Evolutionary conservation across 352 stramenopile species (phyloP), one percentile per base, ranked within the genome.

Genomic region (Phytophthora capsici): DNA sequence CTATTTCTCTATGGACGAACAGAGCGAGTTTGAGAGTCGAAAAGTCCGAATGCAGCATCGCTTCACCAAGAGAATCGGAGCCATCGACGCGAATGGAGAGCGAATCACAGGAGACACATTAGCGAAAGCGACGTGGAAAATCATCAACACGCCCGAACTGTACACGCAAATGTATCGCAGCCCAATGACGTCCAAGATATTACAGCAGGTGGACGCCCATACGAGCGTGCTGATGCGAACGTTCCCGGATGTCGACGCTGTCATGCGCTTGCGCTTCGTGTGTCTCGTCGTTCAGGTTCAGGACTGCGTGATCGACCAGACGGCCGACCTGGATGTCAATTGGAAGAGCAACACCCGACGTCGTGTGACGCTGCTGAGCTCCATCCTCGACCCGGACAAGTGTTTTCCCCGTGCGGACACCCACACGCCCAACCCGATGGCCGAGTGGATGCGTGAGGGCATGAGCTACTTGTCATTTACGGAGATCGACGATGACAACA

Each of bases 381-480:
- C 46, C 1, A 53, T 78, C 20, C 30, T 78, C 8, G 69, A 78
- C 22, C 69, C 73, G 16, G 57, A 66, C 37, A 69, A 66, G 28
- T 78, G 60, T 12, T 69, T 81, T 19, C 61, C 69, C 32, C 49
- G 59, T 13, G 37, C 61, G 2, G 56, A 37, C 30, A 69, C 55
- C 1, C 47, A 60, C 38, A 53, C 55, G 36, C 34, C 40, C 30
- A 63, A 63, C 19, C 36, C 57, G 30, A 55, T 22, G 14, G 53
- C 19, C 4, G 59, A 77, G 44, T 80, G 72, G 72, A 67, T 78
- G 57, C 67, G 51, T 6, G 73, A 82, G 57, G 73, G 69, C 54
- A 48, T 71, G 34, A 70, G 61, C 41, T 82, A 76, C 36, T 47
- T 82, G n/a, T 75, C 66, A 20, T 82, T 82, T 53, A 82, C 63